Evolutionary conservation across 2,329 filamentous ascomycete species (phyloP).

Genomic region (Graphiopsis chlorocephala): DNA sequence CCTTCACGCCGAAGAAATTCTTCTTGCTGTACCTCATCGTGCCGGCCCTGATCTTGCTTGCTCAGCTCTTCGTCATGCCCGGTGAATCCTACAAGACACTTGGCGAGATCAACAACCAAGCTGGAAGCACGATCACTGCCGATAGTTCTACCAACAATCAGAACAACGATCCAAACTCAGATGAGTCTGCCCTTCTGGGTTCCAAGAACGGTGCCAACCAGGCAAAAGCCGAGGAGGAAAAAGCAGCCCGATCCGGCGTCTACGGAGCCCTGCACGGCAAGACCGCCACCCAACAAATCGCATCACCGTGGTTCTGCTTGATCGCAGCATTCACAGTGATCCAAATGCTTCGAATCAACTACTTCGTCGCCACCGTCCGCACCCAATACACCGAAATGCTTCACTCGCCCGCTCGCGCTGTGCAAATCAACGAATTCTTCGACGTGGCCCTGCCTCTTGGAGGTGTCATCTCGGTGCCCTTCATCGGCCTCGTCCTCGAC

Average conservation of each 20-base stretch:
- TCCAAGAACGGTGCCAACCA: constrained; percentile 62
- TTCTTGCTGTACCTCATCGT: constrained; percentile 51
- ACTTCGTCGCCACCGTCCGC: constrained; percentile 83
- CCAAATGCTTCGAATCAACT: constrained; percentile 69
- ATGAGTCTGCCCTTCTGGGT: constrained; percentile 72
- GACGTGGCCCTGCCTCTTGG: constrained; percentile 81
- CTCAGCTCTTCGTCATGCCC: constrained; percentile 48
- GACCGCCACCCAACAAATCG: constrained; percentile 69
- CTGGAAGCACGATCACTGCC: constrained; percentile 47
- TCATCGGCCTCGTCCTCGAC: constrained; percentile 79
- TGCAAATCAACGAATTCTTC: constrained; percentile 77
- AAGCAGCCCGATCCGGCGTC: constrained; percentile 70
- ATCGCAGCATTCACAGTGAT: constrained; percentile 73
- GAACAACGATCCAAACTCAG: constrained; percentile 62
- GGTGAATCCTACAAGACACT: constrained; percentile 54
- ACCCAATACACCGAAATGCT: constrained; percentile 79
- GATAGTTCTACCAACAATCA: constrained; percentile 50
- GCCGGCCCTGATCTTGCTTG: constrained; percentile 41
- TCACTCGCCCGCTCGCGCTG: constrained; percentile 57
- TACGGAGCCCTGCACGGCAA: constrained; percentile 81
- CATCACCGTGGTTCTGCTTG: constrained; percentile 78
- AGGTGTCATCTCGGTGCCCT: constrained; percentile 79
- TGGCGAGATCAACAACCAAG: constrained; percentile 74
- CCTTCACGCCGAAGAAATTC: constrained; percentile 48
- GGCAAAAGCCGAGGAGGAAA: constrained; percentile 62